phyloP scores from a whole-genome alignment of 352 stramenopile genomes.

The Globisporangium radiosum region DNA sequence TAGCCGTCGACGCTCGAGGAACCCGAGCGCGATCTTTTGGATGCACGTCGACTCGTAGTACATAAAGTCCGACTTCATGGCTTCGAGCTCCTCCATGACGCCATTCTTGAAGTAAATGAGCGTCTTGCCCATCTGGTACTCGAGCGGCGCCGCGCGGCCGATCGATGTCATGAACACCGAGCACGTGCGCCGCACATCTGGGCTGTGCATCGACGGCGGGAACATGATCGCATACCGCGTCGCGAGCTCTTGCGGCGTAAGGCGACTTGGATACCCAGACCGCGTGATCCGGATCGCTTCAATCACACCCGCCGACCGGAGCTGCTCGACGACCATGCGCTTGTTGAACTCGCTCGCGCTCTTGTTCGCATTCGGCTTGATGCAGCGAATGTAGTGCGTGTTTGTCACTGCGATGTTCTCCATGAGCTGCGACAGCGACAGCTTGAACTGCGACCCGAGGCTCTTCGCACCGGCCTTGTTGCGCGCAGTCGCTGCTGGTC shows the following conservation, averaged over 20 bases:
- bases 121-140: constrained; percentile 92
- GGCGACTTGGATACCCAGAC: constrained; percentile 88
- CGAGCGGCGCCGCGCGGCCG: constrained; percentile 72
- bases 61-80: constrained; percentile 90
- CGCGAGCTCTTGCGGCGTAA: constrained; percentile 78
- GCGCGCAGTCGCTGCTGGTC: constrained; percentile 13
- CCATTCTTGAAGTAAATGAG: constrained; percentile 95
- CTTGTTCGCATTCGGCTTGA: constrained; percentile 88
- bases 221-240: constrained; percentile 88
- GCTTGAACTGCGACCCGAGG: constrained; percentile 82
- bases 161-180: constrained; percentile 78
- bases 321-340: constrained; percentile 87
- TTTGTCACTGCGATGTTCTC: constrained; percentile 84
- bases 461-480: constrained; percentile 65
- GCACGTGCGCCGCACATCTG: constrained; percentile 70
- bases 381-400: constrained; percentile 85
- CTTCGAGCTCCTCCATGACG: constrained; percentile 92
- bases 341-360: constrained; percentile 85
- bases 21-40: constrained; percentile 76
- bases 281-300: constrained; percentile 90
- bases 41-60: constrained; percentile 86
- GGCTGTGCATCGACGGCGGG: constrained; percentile 80
- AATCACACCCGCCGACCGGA: constrained; percentile 88
- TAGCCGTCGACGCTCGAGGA: constrained; percentile 69
- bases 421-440: constrained; percentile 76